These are phyloP conservation scores for Arthromyces matolae DNA, from an alignment of 768 basidiomycete species.

Conservation along the genomic window DNA sequence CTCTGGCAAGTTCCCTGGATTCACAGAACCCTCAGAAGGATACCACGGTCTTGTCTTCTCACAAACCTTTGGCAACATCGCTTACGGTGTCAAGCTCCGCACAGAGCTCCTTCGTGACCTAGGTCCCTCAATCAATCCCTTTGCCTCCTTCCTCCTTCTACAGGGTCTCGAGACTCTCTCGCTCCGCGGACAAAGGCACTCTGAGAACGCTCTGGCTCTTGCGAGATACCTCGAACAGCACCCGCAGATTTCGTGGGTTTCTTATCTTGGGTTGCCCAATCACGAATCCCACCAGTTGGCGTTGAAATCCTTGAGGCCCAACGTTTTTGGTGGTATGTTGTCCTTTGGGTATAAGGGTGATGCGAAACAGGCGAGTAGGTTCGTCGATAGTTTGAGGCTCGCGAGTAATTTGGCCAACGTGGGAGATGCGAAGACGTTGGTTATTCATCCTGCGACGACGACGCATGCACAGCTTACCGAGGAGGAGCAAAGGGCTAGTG, in stretches of 20 bases:
- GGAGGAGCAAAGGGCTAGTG: conserved; percentile 60
- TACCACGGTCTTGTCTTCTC: conserved; percentile 63
- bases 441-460: conserved; percentile 75
- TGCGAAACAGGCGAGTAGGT: conserved; percentile 44
- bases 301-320: conserved; percentile 48
- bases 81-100: conserved; percentile 65
- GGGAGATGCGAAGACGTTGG: conserved; percentile 73
- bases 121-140: conserved; percentile 66
- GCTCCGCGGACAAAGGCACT: conserved; percentile 67
- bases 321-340: conserved; percentile 67
- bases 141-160: conserved; percentile 71
- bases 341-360: conserved; percentile 77
- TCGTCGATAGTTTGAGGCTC: conserved; percentile 69
- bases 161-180: conserved; percentile 78
- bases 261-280: conserved; percentile 64
- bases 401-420: conserved; percentile 76
- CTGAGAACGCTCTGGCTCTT: conserved; percentile 66
- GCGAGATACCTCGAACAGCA: conserved; percentile 63
- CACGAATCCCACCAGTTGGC: conserved; percentile 65
- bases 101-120: conserved; percentile 62
- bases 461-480: conserved; percentile 69
- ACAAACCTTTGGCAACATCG: conserved; percentile 59
- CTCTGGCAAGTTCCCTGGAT: conserved; percentile 68
- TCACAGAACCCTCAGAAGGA: conserved; percentile 74
- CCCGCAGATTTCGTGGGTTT: conserved; percentile 69